Evolutionary conservation across 2,329 filamentous ascomycete genomes (phyloP).

Genomic region (Aspergillus vadensis): DNA sequence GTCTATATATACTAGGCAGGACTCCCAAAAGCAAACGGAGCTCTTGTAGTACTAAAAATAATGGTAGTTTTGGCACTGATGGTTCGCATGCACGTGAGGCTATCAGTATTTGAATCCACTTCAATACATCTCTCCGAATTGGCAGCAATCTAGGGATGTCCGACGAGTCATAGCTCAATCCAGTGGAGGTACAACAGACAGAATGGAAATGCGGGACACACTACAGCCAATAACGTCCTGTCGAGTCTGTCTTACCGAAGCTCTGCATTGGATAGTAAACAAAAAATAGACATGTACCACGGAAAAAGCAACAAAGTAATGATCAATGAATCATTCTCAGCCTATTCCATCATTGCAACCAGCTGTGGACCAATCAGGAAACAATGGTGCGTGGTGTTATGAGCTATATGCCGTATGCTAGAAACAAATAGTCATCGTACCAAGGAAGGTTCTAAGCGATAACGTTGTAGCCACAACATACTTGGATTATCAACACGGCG

Average conservation of each 20-base stretch:
- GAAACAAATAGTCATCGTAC: background rate
- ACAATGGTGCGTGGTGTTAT: constrained; percentile 5
- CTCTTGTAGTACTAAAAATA: too few species aligned
- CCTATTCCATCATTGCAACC: background rate
- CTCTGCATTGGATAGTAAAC: background rate
- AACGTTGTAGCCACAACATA: background rate
- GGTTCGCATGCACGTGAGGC: too few species aligned
- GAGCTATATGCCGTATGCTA: background rate
- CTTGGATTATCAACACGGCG: constrained; percentile 20
- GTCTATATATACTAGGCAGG: background rate
- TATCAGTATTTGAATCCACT: too few species aligned
- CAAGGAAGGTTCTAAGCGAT: background rate
- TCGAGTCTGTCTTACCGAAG: background rate
- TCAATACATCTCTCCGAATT: too few species aligned
- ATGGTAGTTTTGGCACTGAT: too few species aligned
- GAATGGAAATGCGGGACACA: too few species aligned
- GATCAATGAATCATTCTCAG: background rate
- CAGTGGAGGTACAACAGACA: too few species aligned
- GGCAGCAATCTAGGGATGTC: too few species aligned
- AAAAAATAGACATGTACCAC: background rate
- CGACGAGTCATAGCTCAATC: too few species aligned
- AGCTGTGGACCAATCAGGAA: background rate
- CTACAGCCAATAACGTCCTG: background rate
- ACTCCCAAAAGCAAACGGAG: too few species aligned
- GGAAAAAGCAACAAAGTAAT: background rate